phyloP scores from a whole-genome alignment of 2,329 filamentous ascomycete species.

The Exserohilum turcica region DNA sequence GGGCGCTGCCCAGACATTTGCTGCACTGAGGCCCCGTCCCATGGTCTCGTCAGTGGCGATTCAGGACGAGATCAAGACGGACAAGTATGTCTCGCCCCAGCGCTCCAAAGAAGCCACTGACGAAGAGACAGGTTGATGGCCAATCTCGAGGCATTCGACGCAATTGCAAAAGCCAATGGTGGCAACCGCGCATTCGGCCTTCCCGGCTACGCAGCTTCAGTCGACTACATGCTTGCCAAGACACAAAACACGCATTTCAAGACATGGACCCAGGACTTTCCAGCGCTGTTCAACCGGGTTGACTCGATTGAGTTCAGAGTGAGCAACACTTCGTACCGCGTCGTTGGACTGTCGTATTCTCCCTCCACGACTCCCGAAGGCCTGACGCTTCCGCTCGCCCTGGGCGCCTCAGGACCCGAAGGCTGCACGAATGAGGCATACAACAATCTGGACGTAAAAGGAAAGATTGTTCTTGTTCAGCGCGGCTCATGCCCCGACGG shows the following conservation, averaged over 20 bases:
- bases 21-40: slow-evolving; percentile 26
- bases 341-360: slow-evolving; percentile 54
- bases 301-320: slow-evolving; percentile 50
- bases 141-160: slow-evolving; percentile 60
- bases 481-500: slow-evolving; percentile 51
- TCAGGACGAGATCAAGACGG: slow-evolving; percentile 48
- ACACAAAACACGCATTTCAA: slow-evolving; percentile 48
- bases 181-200: slow-evolving; percentile 66
- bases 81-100: slow-evolving; percentile 32
- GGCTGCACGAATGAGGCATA: slow-evolving; percentile 50
- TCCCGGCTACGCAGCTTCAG: slow-evolving; percentile 63
- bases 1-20: slow-evolving; percentile 32
- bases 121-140: slow-evolving; percentile 53
- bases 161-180: slow-evolving; percentile 61
- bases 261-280: slow-evolving; percentile 58
- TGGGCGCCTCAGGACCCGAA: slow-evolving; percentile 48
- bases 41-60: slow-evolving; percentile 48
- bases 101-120: neutral
- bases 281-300: slow-evolving; percentile 52
- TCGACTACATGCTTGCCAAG: slow-evolving; percentile 62
- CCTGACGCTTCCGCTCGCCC: slow-evolving; percentile 49
- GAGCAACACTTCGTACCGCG: slow-evolving; percentile 45
- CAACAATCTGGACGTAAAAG: slow-evolving; percentile 46
- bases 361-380: slow-evolving; percentile 55
- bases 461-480: slow-evolving; percentile 51